These are phyloP conservation scores for Astraeus odoratus DNA, from an alignment of 768 basidiomycete genomes.

Conservation along the genomic window DNA sequence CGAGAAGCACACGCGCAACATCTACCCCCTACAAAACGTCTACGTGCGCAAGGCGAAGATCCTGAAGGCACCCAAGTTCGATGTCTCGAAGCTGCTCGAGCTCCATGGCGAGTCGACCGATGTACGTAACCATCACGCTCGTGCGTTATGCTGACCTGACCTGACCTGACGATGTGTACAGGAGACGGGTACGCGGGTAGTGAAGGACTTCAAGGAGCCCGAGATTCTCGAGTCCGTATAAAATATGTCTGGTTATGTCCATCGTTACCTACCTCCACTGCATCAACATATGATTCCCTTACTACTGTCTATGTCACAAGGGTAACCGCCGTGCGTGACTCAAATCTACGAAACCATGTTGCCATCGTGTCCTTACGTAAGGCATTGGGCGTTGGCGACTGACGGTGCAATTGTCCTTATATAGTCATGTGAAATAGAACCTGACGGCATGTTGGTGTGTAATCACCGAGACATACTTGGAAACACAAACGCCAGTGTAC, in stretches of 20 bases:
- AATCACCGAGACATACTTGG: too few species aligned
- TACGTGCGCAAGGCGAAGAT: slow-evolving; percentile 99
- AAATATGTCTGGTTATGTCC: too few species aligned
- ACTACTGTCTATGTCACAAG: slow-evolving; percentile 27
- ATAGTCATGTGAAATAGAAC: too few species aligned
- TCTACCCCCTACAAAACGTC: slow-evolving; percentile 99
- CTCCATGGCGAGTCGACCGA: slow-evolving; percentile 94
- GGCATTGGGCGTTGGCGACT: too few species aligned
- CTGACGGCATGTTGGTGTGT: too few species aligned
- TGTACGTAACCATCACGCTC: slow-evolving; percentile 43
- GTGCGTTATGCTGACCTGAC: background rate
- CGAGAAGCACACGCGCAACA: slow-evolving; percentile 93
- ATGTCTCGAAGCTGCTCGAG: slow-evolving; percentile 91
- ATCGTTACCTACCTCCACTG: slow-evolving; percentile 29
- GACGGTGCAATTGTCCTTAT: too few species aligned
- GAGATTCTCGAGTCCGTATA: slow-evolving; percentile 90
- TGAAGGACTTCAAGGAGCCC: slow-evolving; percentile 97
- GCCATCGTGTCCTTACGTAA: too few species aligned
- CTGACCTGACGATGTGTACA: slow-evolving; percentile 26
- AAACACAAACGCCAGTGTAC: too few species aligned
- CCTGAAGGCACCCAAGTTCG: slow-evolving; percentile 95
- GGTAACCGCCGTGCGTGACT: slow-evolving; percentile 30
- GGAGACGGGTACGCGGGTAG: slow-evolving; percentile 93
- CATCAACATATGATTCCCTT: slow-evolving; percentile 29
- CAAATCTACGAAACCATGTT: too few species aligned